Evolutionary conservation across 306 rosid genomes (phyloP).

Genomic region (Glycine soja): DNA sequence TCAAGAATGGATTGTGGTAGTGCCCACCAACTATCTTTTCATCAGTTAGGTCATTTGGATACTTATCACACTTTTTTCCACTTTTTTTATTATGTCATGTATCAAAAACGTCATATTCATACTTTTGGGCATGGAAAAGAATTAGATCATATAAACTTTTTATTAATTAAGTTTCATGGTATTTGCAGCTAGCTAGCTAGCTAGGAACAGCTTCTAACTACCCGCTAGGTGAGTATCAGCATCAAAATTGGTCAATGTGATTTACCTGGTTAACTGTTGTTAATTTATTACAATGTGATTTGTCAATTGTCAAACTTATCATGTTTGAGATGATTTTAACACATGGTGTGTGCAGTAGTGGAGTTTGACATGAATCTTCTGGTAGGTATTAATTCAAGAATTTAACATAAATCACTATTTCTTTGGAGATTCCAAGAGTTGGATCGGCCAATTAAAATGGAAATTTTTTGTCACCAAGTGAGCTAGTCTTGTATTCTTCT

Average conservation of each 20-base stretch:
- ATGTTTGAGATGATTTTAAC: not conserved
- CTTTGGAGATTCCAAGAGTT: not conserved
- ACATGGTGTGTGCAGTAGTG: slow-evolving; percentile 1
- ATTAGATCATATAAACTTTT: not conserved
- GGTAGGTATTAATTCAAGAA: not conserved
- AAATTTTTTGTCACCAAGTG: not conserved
- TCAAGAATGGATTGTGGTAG: slow-evolving; percentile 42
- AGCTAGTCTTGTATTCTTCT: not conserved
- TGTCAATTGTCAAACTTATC: slow-evolving; percentile 25
- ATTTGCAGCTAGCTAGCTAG: slow-evolving; percentile 13
- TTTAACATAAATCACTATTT: not conserved
- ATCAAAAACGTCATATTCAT: slow-evolving; percentile 47
- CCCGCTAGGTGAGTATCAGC: not conserved
- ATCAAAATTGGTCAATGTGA: not conserved
- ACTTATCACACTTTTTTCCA: slow-evolving; percentile 33
- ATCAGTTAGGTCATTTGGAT: slow-evolving; percentile 45
- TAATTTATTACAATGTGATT: not conserved
- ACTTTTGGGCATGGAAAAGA: slow-evolving; percentile 26
- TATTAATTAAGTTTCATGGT: not conserved
- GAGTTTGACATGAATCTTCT: slow-evolving; percentile 44
- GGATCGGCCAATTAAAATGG: not conserved
- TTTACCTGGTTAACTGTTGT: slow-evolving; percentile 20
- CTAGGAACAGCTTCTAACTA: not conserved
- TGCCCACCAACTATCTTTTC: slow-evolving; percentile 49
- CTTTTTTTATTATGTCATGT: slow-evolving; percentile 22